Evolutionary conservation across 345 rosid species (phyloP).

Genomic region (Eucalyptus virginea): DNA sequence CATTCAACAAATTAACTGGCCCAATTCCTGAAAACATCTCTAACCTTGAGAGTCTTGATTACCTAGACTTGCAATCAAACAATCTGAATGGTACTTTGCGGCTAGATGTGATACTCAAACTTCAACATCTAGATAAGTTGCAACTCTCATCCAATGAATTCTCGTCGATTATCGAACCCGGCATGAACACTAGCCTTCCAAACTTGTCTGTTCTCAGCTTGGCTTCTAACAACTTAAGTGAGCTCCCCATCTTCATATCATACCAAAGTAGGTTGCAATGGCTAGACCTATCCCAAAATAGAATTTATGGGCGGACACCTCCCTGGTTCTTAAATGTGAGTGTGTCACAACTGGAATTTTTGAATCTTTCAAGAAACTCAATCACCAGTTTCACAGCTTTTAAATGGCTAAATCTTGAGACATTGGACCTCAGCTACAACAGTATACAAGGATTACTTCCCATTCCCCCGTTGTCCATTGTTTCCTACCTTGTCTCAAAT

Average conservation of each 20-base stretch:
- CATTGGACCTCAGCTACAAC: background rate
- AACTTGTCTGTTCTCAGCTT: background rate
- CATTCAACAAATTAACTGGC: background rate
- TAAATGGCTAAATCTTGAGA: background rate
- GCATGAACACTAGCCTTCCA: background rate
- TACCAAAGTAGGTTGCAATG: background rate
- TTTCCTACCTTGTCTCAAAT: background rate
- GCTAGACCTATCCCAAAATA: background rate
- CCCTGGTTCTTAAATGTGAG: background rate
- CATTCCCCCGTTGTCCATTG: background rate
- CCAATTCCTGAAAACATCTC: background rate
- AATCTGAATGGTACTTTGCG: background rate
- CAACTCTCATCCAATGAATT: background rate
- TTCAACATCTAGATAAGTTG: background rate
- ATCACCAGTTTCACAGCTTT: background rate
- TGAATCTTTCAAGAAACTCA: background rate
- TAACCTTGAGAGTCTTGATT: background rate
- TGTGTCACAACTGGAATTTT: accelerated
- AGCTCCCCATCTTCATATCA: slow-evolving; percentile 6
- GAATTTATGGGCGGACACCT: slow-evolving; percentile 2
- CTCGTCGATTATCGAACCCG: background rate
- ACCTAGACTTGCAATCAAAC: background rate
- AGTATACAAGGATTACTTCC: background rate
- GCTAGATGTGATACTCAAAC: background rate
- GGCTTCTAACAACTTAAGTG: slow-evolving; percentile 5